These are phyloP conservation scores for Salvia hispanica DNA, from an alignment of 257 asterid genomes.

Conservation along the genomic window DNA sequence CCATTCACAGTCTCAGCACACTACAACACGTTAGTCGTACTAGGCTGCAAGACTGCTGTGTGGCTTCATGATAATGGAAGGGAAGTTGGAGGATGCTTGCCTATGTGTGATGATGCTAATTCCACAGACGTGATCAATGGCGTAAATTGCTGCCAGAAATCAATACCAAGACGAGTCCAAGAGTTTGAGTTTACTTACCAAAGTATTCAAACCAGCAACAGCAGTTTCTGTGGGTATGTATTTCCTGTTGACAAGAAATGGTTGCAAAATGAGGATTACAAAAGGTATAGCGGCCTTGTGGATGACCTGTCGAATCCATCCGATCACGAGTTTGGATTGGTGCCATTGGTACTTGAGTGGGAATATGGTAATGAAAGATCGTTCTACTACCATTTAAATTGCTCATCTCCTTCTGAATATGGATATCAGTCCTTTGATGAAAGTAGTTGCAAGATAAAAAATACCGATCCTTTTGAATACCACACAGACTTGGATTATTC, in stretches of 20 bases:
- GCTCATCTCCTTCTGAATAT: too few species aligned
- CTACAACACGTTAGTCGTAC: slow-evolving; percentile 24
- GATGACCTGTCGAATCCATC: slow-evolving; percentile 16
- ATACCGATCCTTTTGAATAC: too few species aligned
- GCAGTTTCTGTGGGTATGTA: slow-evolving; percentile 34
- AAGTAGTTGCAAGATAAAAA: too few species aligned
- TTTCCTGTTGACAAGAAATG: slow-evolving; percentile 35
- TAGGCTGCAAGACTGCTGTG: slow-evolving; percentile 32
- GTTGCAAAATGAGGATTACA: slow-evolving; percentile 15
- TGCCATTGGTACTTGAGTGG: slow-evolving; percentile 45
- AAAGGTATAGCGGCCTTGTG: neutral
- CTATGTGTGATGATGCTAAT: slow-evolving; percentile 27
- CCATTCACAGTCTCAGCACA: slow-evolving; percentile 33
- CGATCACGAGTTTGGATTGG: slow-evolving; percentile 21
- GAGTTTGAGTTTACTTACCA: slow-evolving; percentile 20
- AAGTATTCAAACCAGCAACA: neutral
- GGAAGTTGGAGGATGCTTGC: slow-evolving; percentile 31
- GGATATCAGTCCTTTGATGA: too few species aligned
- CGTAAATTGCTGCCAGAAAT: slow-evolving; percentile 39
- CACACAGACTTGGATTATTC: too few species aligned
- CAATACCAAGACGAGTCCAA: slow-evolving; percentile 21
- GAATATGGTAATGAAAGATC: neutral
- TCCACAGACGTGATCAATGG: slow-evolving; percentile 29
- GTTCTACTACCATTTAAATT: too few species aligned
- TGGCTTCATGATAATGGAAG: slow-evolving; percentile 25